These are phyloP conservation scores for Globisporangium canariense DNA, from an alignment of 352 stramenopile genomes.

Conservation along the genomic window DNA sequence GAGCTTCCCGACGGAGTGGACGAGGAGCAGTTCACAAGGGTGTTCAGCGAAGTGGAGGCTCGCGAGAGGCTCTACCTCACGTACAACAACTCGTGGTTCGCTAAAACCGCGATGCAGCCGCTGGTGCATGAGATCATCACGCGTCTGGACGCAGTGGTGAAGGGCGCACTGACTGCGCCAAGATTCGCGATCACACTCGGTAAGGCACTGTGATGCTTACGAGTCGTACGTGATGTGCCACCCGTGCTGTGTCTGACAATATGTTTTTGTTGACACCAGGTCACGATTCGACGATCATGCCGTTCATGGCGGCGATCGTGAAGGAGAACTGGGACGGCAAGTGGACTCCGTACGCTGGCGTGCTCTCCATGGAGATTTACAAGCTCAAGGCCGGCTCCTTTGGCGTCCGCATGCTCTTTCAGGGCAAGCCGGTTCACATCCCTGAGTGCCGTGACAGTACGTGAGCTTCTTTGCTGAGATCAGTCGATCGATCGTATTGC, in stretches of 20 bases:
- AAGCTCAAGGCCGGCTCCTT: conserved; percentile 60
- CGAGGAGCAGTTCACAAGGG: conserved; percentile 69
- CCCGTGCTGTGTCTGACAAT: background rate
- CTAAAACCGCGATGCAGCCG: conserved; percentile 85
- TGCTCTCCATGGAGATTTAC: conserved; percentile 80
- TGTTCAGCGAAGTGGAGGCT: conserved; percentile 74
- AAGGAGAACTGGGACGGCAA: conserved; percentile 77
- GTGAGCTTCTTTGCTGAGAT: conserved; percentile 7
- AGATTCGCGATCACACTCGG: conserved; percentile 80
- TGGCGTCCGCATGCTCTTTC: conserved; percentile 66
- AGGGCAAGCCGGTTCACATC: conserved; percentile 63
- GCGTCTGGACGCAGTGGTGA: conserved; percentile 48
- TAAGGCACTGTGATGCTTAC: conserved; percentile 18
- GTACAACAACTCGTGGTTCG: conserved; percentile 79
- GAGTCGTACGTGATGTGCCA: background rate
- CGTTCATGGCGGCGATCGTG: conserved; percentile 65
- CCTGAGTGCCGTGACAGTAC: conserved; percentile 74
- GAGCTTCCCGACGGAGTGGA: conserved; percentile 58
- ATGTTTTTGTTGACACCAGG: conserved; percentile 21
- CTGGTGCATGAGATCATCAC: conserved; percentile 69
- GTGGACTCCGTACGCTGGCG: conserved; percentile 81
- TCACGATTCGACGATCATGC: conserved; percentile 87
- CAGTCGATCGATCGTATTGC: no score
- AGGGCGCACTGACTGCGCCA: conserved; percentile 30
- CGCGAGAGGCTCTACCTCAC: conserved; percentile 58